Percentiles rank a stretch among this genome's conserved stretches.
Evolutionary conservation across 176 grass and related monocot species (phyloP).

Genomic region (Panicum miliaceum): DNA sequence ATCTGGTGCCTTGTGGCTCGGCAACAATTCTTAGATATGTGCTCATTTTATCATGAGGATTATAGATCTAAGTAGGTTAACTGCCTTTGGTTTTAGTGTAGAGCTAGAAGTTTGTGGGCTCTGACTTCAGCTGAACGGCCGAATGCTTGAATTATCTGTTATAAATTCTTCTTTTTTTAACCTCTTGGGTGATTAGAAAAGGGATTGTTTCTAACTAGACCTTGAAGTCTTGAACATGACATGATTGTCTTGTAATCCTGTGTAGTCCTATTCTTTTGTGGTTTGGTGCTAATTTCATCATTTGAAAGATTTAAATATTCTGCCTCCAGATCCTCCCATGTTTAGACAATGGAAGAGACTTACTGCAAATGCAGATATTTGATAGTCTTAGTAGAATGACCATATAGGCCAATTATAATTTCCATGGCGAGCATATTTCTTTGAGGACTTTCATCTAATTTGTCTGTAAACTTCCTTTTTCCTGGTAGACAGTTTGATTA

Average conservation of each 20-base stretch:
- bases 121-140: neutral
- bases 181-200: conserved; percentile 1
- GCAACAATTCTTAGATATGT: neutral
- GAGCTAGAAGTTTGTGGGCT: neutral
- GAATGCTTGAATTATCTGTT: neutral
- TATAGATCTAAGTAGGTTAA: neutral
- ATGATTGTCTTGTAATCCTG: neutral
- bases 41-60: neutral
- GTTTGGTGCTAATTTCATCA: neutral
- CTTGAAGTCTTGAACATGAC: neutral
- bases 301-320: conserved; percentile 5
- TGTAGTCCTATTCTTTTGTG: neutral
- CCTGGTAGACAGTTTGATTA: neutral
- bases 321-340: neutral
- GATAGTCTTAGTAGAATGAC: neutral
- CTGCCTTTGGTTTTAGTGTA: neutral
- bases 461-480: neutral
- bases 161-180: neutral
- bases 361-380: neutral
- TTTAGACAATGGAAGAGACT: conserved; percentile 8
- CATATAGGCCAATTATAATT: neutral
- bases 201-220: neutral
- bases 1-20: neutral
- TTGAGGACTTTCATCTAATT: conserved; percentile 13
- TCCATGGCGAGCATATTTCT: neutral